A percentile compares a stretch with the other conserved stretches of the same genome.
Conservation (phyloP, 176 grass and related monocot genomes). For the Luzula sylvatica region DNA sequence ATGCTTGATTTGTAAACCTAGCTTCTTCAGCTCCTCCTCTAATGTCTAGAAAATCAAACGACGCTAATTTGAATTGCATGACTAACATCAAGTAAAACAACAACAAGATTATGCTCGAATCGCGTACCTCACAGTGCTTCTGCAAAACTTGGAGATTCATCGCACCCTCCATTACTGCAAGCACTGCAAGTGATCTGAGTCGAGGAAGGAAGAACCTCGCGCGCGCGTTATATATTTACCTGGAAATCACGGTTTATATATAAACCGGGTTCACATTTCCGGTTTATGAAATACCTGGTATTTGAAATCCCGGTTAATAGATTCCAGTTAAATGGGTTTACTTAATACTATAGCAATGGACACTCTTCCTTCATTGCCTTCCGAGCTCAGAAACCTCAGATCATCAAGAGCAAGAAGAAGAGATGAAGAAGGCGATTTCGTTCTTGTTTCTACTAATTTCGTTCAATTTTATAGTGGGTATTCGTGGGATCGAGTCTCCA, state of each 20-base stretch:
- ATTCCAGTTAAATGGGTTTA: too few species aligned
- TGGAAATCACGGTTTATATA: too few species aligned
- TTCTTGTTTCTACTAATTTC: not conserved
- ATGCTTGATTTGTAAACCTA: constrained; percentile 49
- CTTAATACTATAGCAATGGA: too few species aligned
- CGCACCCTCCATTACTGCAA: not conserved
- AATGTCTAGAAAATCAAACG: constrained; percentile 31
- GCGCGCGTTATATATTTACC: too few species aligned
- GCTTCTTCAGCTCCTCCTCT: constrained; percentile 50
- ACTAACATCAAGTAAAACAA: not conserved
- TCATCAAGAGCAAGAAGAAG: not conserved
- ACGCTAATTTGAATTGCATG: constrained; percentile 10
- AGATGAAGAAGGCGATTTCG: not conserved
- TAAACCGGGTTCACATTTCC: too few species aligned
- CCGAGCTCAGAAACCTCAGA: too few species aligned
- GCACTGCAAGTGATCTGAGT: not conserved
- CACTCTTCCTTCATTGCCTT: too few species aligned
- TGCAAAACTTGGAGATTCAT: not conserved
- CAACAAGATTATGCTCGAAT: too few species aligned
- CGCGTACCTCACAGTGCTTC: not conserved
- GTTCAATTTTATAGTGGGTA: not conserved
- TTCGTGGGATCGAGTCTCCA: constrained; percentile 43
- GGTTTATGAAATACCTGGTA: too few species aligned
- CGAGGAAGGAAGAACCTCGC: not conserved
- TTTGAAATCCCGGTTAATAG: too few species aligned